A percentile compares a stretch with the other conserved stretches of the same genome.
Evolutionary conservation across 768 basidiomycete species (phyloP).

Genomic region (Suillus tomentosus): DNA sequence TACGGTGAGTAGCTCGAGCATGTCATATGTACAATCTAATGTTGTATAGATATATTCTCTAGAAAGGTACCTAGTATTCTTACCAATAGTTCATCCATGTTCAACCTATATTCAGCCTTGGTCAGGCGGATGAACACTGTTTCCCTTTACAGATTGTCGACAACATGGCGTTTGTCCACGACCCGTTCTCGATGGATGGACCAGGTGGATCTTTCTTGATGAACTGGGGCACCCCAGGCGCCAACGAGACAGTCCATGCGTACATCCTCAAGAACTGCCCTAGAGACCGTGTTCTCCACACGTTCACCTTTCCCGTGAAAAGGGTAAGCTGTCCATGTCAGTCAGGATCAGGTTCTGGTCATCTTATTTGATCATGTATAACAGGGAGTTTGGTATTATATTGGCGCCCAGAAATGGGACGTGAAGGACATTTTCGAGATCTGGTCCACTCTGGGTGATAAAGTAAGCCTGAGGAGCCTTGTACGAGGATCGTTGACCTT

Average conservation of each 20-base stretch:
- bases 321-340: constrained; percentile 36
- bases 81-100: background rate
- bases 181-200: constrained; percentile 57
- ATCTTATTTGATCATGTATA: constrained; percentile 12
- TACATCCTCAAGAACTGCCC: constrained; percentile 36
- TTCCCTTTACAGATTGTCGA: constrained; percentile 43
- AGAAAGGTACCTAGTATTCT: constrained; percentile 24
- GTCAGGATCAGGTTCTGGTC: constrained; percentile 8
- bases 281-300: constrained; percentile 42
- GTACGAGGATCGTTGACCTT: constrained; percentile 13
- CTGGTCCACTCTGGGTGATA: constrained; percentile 42
- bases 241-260: constrained; percentile 34
- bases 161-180: constrained; percentile 51
- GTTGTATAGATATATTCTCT: constrained; percentile 29
- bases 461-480: constrained; percentile 29
- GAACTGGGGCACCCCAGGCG: constrained; percentile 49
- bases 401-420: constrained; percentile 52
- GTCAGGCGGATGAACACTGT: constrained; percentile 40
- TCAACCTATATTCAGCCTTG: constrained; percentile 31
- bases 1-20: constrained; percentile 35
- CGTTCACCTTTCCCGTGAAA: constrained; percentile 49
- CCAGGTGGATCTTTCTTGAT: constrained; percentile 46
- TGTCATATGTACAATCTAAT: constrained; percentile 1
- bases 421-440: constrained; percentile 32
- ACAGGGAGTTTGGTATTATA: constrained; percentile 51